phyloP scores from a whole-genome alignment of 2,329 filamentous ascomycete genomes.

The Talaromyces piceae region DNA sequence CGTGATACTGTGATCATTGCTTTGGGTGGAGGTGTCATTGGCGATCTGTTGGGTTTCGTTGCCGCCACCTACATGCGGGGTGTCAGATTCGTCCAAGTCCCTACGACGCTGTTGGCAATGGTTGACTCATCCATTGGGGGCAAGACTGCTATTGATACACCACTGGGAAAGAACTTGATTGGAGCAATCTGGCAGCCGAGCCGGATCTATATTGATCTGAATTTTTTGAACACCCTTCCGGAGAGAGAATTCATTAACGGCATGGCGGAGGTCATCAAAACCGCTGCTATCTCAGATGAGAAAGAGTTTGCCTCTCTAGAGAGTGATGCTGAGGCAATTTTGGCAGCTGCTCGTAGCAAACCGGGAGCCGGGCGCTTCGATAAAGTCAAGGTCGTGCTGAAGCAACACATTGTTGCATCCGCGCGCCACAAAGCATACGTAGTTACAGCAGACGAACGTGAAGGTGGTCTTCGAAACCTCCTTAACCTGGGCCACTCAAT shows the following conservation, averaged over 20 bases:
- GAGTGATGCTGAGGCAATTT: conserved; percentile 67
- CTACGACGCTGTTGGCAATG: conserved; percentile 91
- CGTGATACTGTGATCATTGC: conserved; percentile 92
- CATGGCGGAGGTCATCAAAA: conserved; percentile 98
- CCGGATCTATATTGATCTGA: conserved; percentile 87
- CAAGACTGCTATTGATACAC: conserved; percentile 96
- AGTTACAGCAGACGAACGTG: conserved; percentile 87
- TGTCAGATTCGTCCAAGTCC: conserved; percentile 91
- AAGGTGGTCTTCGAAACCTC: conserved; percentile 87
- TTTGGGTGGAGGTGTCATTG: conserved; percentile 91
- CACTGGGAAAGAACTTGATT: conserved; percentile 90
- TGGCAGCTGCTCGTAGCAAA: conserved; percentile 60
- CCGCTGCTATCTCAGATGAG: conserved; percentile 92
- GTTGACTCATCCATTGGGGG: conserved; percentile 97
- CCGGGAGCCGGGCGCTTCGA: conserved; percentile 55
- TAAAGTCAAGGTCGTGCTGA: conserved; percentile 62
- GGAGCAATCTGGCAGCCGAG: conserved; percentile 95
- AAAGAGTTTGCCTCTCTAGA: conserved; percentile 78
- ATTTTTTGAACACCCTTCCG: conserved; percentile 84
- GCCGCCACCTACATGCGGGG: conserved; percentile 98
- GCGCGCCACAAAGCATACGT: conserved; percentile 92
- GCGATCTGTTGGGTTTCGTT: conserved; percentile 95
- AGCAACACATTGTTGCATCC: conserved; percentile 77
- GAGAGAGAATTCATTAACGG: conserved; percentile 94
- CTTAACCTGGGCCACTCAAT: conserved; percentile 98